Base-by-base conservation (phyloP, 2,329 filamentous ascomycete species). In the Phoma sp. region DNA sequence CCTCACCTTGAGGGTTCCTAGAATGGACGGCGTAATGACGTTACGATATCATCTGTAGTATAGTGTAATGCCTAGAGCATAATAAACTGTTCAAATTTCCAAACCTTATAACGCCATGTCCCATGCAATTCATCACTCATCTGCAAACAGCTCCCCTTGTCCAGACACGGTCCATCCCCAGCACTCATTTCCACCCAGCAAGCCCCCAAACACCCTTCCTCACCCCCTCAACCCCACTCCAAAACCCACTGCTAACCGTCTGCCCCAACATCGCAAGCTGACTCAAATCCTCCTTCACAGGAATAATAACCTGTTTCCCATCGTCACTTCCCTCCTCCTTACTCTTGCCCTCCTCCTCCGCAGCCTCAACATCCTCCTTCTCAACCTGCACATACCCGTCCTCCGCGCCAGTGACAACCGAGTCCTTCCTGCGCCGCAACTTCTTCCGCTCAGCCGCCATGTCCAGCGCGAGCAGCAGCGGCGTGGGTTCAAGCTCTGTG, bases 121-220 rank as follows among this genome's bases (percentile, higher is more conserved):
- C n/a, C n/a, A n/a, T n/a, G n/a, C n/a, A n/a, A n/a, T n/a, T n/a
- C n/a, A n/a, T n/a, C n/a, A n/a, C n/a, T n/a, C n/a, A n/a, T n/a
- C n/a, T n/a, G n/a, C n/a, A n/a, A n/a, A n/a, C n/a, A n/a, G n/a
- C n/a, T n/a, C n/a, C n/a, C n/a, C n/a, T n/a, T n/a, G n/a, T n/a
- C n/a, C n/a, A n/a, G n/a, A n/a, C n/a, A n/a, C n/a, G n/a, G n/a
- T n/a, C n/a, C n/a, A n/a, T n/a, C 3, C 6, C 18, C 20, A 23
- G 33, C 2, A 1, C 10, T 11, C 11, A 49, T 10, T 6, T 17
- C 51, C 51, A 49, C 11, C 51, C 51, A 34, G 34, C 51, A 7
- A 54, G 23, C n/a, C 51, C 51, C 45, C 51, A 54, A 20, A 54
- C 51, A 10, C 51, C 34, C 23, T 43, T 54, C 45, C 45, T 54